Conservation (phyloP, 768 basidiomycete species). For the Dacryopinax primogenitus region DNA sequence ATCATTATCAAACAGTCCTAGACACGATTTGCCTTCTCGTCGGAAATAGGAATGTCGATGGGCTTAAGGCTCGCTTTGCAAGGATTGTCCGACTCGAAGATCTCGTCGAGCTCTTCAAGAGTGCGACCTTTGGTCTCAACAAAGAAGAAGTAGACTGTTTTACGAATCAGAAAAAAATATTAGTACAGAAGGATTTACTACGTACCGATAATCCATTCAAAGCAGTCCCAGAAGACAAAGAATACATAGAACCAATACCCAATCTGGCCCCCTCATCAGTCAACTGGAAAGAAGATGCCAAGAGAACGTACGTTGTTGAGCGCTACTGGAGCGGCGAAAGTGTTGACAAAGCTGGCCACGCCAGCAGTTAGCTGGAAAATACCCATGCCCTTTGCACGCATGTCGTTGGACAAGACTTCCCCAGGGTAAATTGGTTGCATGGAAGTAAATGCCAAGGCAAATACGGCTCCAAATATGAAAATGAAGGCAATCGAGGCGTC, state of each 20-base stretch:
- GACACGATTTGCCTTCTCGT: no score
- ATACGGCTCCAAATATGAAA: neutral
- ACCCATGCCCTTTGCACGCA: constrained; percentile 47
- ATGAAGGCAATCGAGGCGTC: neutral
- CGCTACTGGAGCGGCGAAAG: constrained; percentile 52
- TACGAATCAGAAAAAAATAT: constrained; percentile 33
- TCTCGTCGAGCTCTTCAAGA: constrained; percentile 41
- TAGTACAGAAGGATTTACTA: constrained; percentile 12
- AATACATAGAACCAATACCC: constrained; percentile 12
- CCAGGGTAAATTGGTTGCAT: constrained; percentile 41
- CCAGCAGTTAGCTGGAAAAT: constrained; percentile 49
- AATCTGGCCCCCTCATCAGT: neutral
- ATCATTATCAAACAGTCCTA: no score
- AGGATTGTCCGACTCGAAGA: constrained; percentile 21
- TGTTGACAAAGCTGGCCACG: constrained; percentile 48
- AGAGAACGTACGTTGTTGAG: constrained; percentile 35
- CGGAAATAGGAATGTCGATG: neutral
- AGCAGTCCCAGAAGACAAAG: constrained; percentile 21
- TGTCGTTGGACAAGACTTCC: constrained; percentile 52
- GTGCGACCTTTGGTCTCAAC: constrained; percentile 44
- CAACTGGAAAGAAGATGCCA: neutral
- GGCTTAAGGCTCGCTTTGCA: neutral
- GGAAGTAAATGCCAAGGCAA: neutral
- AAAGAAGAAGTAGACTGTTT: constrained; percentile 51
- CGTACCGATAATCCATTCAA: constrained; percentile 18